Base-by-base conservation (phyloP, 495 filamentous ascomycete species). In the Trichoderma parareesei region DNA sequence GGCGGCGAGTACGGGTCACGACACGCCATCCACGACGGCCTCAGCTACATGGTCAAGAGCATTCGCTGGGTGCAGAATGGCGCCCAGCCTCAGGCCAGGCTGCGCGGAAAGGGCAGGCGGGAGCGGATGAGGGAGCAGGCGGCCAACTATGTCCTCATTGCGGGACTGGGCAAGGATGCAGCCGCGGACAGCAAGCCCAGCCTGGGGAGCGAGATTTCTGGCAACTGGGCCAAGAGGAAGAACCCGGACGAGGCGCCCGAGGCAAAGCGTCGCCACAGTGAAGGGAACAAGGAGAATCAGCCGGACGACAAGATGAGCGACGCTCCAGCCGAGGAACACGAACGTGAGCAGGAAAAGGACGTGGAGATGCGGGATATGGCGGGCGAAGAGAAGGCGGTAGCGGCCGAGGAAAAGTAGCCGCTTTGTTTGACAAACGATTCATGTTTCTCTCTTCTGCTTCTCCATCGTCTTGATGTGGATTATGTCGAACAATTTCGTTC, bases 41-140 rank as follows among this genome's bases (percentile, higher is more conserved):
- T 95, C 78, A 96, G 91, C 70, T 98, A 91, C 76, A 91, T 87
- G 76, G 83, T 98, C 20, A 77, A 84, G 53, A 82, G 85, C 38
- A 79, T 96, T 16, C 84, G 90, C 38, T 98, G 90, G 88, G 75
- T 82, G 2, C 88, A 90, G 14, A 89, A 96, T 66, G 91, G 84
- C 10, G 87, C 82, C 0, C 84, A 86, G 37, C 85, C 87, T 10
- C 85, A 90, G 76, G 73, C 76, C 65, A 70, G 79, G 18, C 71
- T 81, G 8, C 71, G 79, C 7, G 79, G 79, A 59, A 80, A 79
- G 66, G 79, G 69, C 1, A 68, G 78, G 4, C 68, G 79, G n/a
- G 79, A 81, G 65, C 69, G 79, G 18, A 82, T 82, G n/a, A 70
- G 77, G 37, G 79, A 79, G 67, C 67, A 69, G 55, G 78, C 81